phyloP scores from a whole-genome alignment of 306 rosid genomes.

The Psophocarpus tetragonolobus region DNA sequence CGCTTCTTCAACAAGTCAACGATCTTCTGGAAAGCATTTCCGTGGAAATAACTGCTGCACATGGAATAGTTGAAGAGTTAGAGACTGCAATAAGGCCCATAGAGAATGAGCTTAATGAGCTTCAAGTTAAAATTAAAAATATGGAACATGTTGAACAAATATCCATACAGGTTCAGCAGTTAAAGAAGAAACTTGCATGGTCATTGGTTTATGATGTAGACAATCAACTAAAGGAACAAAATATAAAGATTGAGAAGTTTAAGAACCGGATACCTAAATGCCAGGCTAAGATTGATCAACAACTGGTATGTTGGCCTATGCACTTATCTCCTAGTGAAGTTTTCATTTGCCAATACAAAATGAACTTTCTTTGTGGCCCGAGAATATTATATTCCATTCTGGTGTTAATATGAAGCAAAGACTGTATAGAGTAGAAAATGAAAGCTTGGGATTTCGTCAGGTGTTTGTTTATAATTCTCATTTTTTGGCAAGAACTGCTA shows the following conservation, averaged over 20 bases:
- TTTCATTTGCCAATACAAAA: neutral
- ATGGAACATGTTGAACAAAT: constrained; percentile 89
- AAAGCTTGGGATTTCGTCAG: constrained; percentile 10
- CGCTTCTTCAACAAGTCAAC: constrained; percentile 90
- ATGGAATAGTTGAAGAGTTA: constrained; percentile 58
- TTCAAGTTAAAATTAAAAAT: constrained; percentile 69
- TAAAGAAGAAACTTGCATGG: constrained; percentile 95
- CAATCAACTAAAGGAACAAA: constrained; percentile 57
- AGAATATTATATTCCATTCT: neutral
- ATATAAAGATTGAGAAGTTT: constrained; percentile 55
- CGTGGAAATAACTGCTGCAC: constrained; percentile 51
- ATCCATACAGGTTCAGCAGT: constrained; percentile 58
- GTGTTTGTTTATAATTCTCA: constrained; percentile 10
- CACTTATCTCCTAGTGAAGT: neutral
- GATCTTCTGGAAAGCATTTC: constrained; percentile 78
- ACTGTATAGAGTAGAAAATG: neutral
- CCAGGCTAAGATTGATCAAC: constrained; percentile 72
- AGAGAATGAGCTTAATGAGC: constrained; percentile 75
- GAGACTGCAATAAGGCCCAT: constrained; percentile 76
- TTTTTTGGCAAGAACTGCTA: constrained; percentile 1
- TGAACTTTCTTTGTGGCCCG: neutral
- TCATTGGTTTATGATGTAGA: constrained; percentile 88
- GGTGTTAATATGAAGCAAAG: neutral
- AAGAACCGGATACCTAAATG: constrained; percentile 74
- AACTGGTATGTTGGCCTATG: constrained; percentile 47